Conservation (phyloP, 1,284 basidiomycete species). For the Papiliotrema fonsecae region DNA sequence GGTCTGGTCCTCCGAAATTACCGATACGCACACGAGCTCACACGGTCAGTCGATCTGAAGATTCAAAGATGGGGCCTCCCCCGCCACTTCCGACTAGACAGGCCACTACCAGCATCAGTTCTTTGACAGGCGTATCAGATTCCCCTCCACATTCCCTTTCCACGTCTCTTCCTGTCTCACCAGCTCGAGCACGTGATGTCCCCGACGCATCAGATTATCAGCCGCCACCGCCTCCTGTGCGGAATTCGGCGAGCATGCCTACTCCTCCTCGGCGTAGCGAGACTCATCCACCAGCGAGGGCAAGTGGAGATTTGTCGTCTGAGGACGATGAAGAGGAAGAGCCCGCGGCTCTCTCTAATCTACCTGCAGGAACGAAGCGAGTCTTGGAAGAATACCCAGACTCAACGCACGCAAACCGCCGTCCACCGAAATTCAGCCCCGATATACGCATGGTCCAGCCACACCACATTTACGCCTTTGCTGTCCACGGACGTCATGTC, state of each 20-base stretch:
- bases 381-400: conserved; percentile 69
- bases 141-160: not conserved
- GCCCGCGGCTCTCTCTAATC: conserved; percentile 14
- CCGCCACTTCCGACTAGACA: conserved; percentile 17
- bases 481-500: conserved; percentile 60
- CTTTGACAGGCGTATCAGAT: not conserved
- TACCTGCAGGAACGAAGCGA: conserved; percentile 27
- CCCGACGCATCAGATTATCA: conserved; percentile 3
- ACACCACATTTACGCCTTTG: conserved; percentile 53
- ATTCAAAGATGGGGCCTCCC: conserved; percentile 4
- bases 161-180: conserved; percentile 6
- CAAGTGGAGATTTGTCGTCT: conserved; percentile 9
- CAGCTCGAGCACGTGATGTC: not conserved
- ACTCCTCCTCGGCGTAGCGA: conserved; percentile 6
- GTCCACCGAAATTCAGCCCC: conserved; percentile 57
- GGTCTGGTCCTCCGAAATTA: conserved; percentile 9
- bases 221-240: conserved; percentile 11
- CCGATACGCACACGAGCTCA: conserved; percentile 14
- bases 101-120: not conserved
- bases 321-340: conserved; percentile 40
- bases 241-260: not conserved
- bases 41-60: conserved; percentile 13
- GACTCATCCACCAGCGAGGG: not conserved
- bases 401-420: conserved; percentile 70
- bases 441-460: conserved; percentile 32